Base-by-base conservation (phyloP, 768 basidiomycete genomes). In the Pisolithus orientalis region DNA sequence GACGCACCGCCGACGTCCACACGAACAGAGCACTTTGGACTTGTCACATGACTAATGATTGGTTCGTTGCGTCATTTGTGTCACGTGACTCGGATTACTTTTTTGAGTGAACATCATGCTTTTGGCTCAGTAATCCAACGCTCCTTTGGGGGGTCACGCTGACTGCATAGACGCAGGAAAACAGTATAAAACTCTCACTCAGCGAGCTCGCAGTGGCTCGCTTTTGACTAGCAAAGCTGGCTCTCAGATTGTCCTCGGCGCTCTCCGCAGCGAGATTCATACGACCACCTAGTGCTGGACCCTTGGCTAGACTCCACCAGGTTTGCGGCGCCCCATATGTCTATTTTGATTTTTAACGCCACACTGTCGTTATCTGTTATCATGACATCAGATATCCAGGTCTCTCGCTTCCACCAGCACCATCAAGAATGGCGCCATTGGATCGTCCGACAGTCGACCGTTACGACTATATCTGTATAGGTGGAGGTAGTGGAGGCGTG, bases 401-500 rank as follows among this genome's bases (percentile, higher is more conserved):
- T 67, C 72, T 42, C 73, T 82, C 42, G 64, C 67, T 38, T 70
- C 62, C 34, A 65, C 60, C 39, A 64, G n/a, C 72, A 11, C 59
- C 66, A 40, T 53, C 62, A n/a, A 78, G 69, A 27, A 90, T 91
- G 87, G 78, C 90, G 47, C 89, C 90, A 37, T 70, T 89, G 44
- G 74, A 80, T 50, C 82, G 75, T 60, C 83, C 87, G 16, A 80
- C 76, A 3, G 65, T 67, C 16, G 82, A 83, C 42, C 80, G 79
- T 64, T 91, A 88, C 66, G 94, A 96, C 64, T 83, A 87, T 61
- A 80, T 96, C 47, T 82, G 90, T 59, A 85, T 96, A 60, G 94
- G 94, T 48, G 94, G 92, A 54, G 96, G 96, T 34, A 94, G 90
- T 53, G 96, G 93, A 53, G 96, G 95, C 53, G 83, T 91, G 32